These are phyloP conservation scores for Kluyveromyces sp. DNA, from an alignment of 1,139 yeast species.

Conservation along the genomic window DNA sequence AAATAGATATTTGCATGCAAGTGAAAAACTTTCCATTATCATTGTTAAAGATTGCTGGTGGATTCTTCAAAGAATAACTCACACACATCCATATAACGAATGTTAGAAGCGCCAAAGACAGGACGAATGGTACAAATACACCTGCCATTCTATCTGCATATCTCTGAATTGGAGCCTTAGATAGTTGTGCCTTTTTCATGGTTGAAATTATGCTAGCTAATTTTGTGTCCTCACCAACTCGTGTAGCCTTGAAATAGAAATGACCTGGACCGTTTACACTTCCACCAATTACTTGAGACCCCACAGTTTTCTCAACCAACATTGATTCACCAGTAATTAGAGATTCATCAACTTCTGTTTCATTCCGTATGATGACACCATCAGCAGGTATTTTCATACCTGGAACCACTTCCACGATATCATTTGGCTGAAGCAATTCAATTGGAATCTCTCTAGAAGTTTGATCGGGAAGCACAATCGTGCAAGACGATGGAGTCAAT, in stretches of 20 bases:
- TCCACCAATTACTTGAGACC: conserved; percentile 76
- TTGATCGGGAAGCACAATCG: conserved; percentile 38
- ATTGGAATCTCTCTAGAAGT: conserved; percentile 41
- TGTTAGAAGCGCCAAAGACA: conserved; percentile 55
- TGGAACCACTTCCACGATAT: conserved; percentile 70
- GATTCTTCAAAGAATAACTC: conserved; percentile 33
- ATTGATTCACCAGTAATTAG: conserved; percentile 83
- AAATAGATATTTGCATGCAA: conserved; percentile 76
- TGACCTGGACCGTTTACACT: conserved; percentile 77
- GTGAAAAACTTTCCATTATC: conserved; percentile 55
- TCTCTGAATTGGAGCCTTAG: conserved; percentile 85
- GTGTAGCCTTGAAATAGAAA: conserved; percentile 58
- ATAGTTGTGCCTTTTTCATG: conserved; percentile 83
- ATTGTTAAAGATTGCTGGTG: conserved; percentile 52
- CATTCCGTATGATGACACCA: conserved; percentile 70
- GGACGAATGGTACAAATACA: conserved; percentile 72
- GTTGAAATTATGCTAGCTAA: conserved; percentile 78
- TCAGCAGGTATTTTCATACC: conserved; percentile 92
- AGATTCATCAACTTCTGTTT: conserved; percentile 80
- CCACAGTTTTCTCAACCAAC: conserved; percentile 56
- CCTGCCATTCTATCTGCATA: conserved; percentile 83
- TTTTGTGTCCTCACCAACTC: conserved; percentile 77
- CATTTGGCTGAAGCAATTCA: conserved; percentile 70
- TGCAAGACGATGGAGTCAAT: conserved; percentile 71
- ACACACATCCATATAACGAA: conserved; percentile 59